phyloP scores from a whole-genome alignment of 495 filamentous ascomycete genomes.

The Talaromyces borbonicus region DNA sequence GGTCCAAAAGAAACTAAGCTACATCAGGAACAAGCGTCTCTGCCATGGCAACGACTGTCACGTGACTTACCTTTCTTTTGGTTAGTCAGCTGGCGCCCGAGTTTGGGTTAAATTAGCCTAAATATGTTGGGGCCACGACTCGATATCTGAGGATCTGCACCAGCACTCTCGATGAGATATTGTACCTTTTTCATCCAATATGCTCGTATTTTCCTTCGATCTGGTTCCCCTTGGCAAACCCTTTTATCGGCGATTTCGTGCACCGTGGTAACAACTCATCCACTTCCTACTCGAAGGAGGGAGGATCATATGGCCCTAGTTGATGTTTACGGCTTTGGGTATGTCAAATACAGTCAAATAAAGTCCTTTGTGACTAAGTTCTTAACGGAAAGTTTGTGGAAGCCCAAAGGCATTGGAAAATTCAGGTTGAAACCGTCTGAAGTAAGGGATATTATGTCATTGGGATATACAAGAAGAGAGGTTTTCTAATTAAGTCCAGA shows the following conservation, averaged over 20 bases:
- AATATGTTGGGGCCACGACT: no score
- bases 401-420: conserved; percentile 1
- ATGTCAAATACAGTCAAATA: neutral
- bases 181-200: no score
- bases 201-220: no score
- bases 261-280: neutral
- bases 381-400: conserved; percentile 2
- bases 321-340: conserved; percentile 1
- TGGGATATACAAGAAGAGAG: neutral
- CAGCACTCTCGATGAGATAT: no score
- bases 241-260: conserved; percentile 2
- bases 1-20: no score
- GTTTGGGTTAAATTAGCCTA: no score
- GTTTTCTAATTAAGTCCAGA: neutral
- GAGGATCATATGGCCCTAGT: neutral
- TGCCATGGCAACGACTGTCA: no score
- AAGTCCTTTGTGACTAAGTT: neutral
- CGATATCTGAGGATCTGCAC: no score
- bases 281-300: conserved; percentile 3
- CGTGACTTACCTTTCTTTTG: no score
- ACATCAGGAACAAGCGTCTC: no score
- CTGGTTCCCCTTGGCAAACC: conserved; percentile 2
- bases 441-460: neutral
- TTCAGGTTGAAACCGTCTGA: neutral
- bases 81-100: no score